These are phyloP conservation scores for Phytophthora europaea DNA, from an alignment of 352 stramenopile species.

Conservation along the genomic window DNA sequence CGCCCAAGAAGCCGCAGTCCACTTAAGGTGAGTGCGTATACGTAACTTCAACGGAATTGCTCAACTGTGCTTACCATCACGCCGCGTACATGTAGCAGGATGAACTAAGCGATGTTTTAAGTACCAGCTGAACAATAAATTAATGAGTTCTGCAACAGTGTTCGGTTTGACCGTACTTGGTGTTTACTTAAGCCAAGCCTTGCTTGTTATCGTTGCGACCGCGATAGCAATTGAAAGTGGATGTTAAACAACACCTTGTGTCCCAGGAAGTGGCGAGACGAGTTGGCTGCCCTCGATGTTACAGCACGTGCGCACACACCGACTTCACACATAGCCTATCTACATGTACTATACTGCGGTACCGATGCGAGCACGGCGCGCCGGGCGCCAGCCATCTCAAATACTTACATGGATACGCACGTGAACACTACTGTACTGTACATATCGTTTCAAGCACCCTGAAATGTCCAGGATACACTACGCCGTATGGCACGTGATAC, in stretches of 20 bases:
- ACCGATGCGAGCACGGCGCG: background rate
- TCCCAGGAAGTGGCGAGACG: background rate
- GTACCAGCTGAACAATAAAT: constrained; percentile 5
- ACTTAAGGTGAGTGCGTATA: constrained; percentile 26
- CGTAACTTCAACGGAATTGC: background rate
- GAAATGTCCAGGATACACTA: constrained; percentile 27
- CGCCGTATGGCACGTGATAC: constrained; percentile 6
- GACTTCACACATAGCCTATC: no score
- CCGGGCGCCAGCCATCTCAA: background rate
- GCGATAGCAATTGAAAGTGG: background rate
- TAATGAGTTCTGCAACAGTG: background rate
- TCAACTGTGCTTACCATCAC: background rate
- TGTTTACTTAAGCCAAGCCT: background rate
- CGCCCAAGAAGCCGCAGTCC: constrained; percentile 24
- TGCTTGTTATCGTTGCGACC: background rate
- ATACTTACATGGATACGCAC: no score
- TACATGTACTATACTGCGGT: no score
- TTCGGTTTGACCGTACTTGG: background rate
- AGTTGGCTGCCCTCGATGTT: background rate
- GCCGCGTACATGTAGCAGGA: constrained; percentile 8
- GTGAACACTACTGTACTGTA: no score
- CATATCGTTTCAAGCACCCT: constrained; percentile 13
- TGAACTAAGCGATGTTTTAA: constrained; percentile 9
- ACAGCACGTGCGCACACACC: no score
- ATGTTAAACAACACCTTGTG: background rate